Evolutionary conservation across 2,329 filamentous ascomycete genomes (phyloP).

Genomic region (Boeremia exigua): DNA sequence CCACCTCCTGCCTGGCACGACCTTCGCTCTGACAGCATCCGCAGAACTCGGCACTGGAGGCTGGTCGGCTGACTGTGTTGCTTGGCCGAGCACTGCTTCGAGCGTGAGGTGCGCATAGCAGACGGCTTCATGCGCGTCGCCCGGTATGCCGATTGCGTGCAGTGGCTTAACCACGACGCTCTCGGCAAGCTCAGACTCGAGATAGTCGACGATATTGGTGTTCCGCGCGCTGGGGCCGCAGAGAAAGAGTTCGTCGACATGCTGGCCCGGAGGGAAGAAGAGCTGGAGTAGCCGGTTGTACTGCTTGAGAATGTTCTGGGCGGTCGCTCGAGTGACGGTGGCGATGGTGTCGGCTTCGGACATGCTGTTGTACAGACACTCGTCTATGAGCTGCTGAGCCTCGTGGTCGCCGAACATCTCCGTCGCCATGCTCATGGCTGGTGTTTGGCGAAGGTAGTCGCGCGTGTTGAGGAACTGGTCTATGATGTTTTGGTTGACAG

Average conservation of each 20-base stretch:
- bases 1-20: slow-evolving; percentile 27
- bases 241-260: slow-evolving; percentile 65
- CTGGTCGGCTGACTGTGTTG: not conserved
- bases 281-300: slow-evolving; percentile 57
- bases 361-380: slow-evolving; percentile 54
- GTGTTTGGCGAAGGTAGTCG: slow-evolving; percentile 59
- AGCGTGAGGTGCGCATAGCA: slow-evolving; percentile 68
- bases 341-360: slow-evolving; percentile 61
- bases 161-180: slow-evolving; percentile 59
- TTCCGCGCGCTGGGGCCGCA: slow-evolving; percentile 66
- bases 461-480: slow-evolving; percentile 56
- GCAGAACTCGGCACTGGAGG: not conserved
- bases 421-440: slow-evolving; percentile 64
- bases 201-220: slow-evolving; percentile 62
- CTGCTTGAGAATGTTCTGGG: slow-evolving; percentile 63
- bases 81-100: slow-evolving; percentile 52
- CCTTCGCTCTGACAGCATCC: slow-evolving; percentile 10
- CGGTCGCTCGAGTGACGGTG: slow-evolving; percentile 65
- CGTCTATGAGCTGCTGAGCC: slow-evolving; percentile 59
- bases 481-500: slow-evolving; percentile 59
- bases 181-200: slow-evolving; percentile 58
- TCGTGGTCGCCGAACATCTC: slow-evolving; percentile 66
- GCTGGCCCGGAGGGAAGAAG: slow-evolving; percentile 33
- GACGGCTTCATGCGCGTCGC: slow-evolving; percentile 64
- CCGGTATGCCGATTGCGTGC: slow-evolving; percentile 64